Evolutionary conservation across 1,139 yeast species (phyloP).

Genomic region (Kodamaea sp.): DNA sequence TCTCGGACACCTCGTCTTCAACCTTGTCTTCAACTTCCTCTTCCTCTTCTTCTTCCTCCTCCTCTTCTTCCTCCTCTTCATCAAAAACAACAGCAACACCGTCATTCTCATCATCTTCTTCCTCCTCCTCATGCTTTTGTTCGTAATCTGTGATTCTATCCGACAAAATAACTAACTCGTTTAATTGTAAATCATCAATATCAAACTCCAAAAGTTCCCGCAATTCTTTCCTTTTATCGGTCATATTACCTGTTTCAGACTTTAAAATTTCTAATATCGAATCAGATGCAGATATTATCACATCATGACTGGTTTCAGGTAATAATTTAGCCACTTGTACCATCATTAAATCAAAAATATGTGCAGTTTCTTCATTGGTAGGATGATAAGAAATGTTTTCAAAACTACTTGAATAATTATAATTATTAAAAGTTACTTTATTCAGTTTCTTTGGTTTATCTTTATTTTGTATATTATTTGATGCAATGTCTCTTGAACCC

Average conservation of each 20-base stretch:
- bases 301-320: conserved; percentile 41
- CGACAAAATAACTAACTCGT: conserved; percentile 49
- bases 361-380: conserved; percentile 24
- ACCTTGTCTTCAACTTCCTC: conserved; percentile 8
- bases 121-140: conserved; percentile 18
- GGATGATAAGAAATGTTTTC: conserved; percentile 27
- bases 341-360: conserved; percentile 28
- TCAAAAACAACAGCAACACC: conserved; percentile 9
- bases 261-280: conserved; percentile 59
- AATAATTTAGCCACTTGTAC: conserved; percentile 25
- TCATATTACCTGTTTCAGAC: conserved; percentile 27
- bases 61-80: conserved; percentile 14
- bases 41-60: conserved; percentile 20
- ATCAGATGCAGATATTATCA: conserved; percentile 62
- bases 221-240: conserved; percentile 34
- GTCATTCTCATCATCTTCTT: conserved; percentile 24
- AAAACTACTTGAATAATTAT: conserved; percentile 15
- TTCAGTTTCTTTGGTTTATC: background rate
- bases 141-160: conserved; percentile 58
- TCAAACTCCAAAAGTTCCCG: conserved; percentile 42
- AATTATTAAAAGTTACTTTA: conserved; percentile 10
- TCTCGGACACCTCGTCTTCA: conserved; percentile 13
- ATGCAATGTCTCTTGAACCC: conserved; percentile 49
- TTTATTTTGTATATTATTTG: background rate
- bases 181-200: conserved; percentile 47